Evolutionary conservation across 495 filamentous ascomycete genomes (phyloP), one percentile per base, ranked within the genome.

Genomic region (Neurospora sp.): DNA sequence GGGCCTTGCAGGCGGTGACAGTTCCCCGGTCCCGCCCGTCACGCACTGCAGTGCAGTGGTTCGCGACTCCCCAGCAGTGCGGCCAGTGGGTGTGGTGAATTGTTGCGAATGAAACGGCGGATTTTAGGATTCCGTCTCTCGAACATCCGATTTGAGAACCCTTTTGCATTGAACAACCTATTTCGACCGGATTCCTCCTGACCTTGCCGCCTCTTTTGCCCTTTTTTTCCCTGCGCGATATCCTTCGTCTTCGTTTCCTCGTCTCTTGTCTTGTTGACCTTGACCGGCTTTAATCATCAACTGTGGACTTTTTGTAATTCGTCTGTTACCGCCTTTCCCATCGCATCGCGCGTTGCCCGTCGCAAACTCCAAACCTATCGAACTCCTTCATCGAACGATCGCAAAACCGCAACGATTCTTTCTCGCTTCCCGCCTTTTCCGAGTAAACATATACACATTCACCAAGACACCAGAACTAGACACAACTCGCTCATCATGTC

Each of bases 401-500:
- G 54, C 54, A 31, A 62, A 62, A 16, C 23, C 54, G 23, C 23
- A 62, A 31, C 23, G 54, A 12, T 8, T 5, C 46, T 54, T 46
- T 23, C n/a, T 23, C 46, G 48, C 14, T 7, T 35, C 27, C 54
- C 54, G 27, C 23, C 27, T 62, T 31, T 35, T 62, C 54, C 54
- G 27, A 62, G 54, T 62, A 62, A 18, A 62, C 27, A 62, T 14
- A 62, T 12, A 62, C 23, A 31, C 59, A 23, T n/a, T 66, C 62
- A 69, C 69, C 31, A 70, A 41, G 11, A 71, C 38, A 38, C 4
- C n/a, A 35, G 1, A 11, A 12, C n/a, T 10, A 27, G 37, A 38
- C 37, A 38, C 37, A 35, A 62, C 16, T 5, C n/a, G 38, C 76
- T 79, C 76, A 71, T 79, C 77, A 83, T 79, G 75, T 73, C 79